phyloP scores from a whole-genome alignment of 108 stramenopile species.

The Nitzschia sp. region DNA sequence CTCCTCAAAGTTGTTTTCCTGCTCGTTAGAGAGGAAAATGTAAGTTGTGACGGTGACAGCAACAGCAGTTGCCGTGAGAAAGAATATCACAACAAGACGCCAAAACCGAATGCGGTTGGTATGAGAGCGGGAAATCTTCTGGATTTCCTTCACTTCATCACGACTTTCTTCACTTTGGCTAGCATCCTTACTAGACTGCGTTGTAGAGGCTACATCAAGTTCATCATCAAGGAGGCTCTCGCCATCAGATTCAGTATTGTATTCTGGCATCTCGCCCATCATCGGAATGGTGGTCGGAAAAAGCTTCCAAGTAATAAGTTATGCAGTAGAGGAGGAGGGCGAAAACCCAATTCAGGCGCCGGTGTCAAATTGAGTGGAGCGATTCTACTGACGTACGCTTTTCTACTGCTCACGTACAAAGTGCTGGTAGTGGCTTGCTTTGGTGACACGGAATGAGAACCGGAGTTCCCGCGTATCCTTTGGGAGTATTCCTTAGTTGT shows the following conservation, averaged over 20 bases:
- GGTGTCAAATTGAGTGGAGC: no score
- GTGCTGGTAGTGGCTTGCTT: no score
- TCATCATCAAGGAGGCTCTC: neutral
- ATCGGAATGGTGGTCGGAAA: no score
- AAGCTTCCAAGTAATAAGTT: no score
- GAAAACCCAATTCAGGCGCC: no score
- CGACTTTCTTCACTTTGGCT: constrained; percentile 2
- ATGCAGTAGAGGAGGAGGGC: no score
- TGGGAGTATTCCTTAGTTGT: no score
- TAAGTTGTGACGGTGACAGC: constrained; percentile 7
- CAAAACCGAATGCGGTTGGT: constrained; percentile 3
- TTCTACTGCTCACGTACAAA: no score
- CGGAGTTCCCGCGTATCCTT: no score
- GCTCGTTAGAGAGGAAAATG: neutral
- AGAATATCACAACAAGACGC: neutral
- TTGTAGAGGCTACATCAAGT: neutral
- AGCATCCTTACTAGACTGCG: neutral
- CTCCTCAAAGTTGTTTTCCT: constrained; percentile 6
- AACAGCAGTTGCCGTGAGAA: neutral
- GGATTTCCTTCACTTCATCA: constrained; percentile 6
- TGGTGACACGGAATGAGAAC: no score
- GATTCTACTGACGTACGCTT: no score
- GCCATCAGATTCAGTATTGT: neutral
- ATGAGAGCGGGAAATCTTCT: neutral
- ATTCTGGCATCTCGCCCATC: neutral